Percentiles rank a stretch among this genome's conserved stretches.
Conservation (phyloP, 208 protist genomes). For the Zelonia costaricensis region DNA sequence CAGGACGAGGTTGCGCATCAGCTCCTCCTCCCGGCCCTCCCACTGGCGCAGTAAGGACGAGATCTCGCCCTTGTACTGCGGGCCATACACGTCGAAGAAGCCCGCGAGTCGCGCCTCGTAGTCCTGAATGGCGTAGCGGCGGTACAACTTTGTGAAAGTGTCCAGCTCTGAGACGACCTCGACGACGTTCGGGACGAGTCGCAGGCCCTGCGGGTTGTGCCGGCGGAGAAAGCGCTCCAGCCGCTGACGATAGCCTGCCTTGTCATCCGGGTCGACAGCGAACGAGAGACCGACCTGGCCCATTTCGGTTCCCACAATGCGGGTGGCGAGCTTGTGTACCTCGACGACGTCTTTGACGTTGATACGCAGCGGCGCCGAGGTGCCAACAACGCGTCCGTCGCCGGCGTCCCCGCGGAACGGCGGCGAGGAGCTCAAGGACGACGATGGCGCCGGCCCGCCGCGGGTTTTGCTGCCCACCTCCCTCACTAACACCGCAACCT, state of each 20-base stretch:
- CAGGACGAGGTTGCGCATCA: slow-evolving; percentile 75
- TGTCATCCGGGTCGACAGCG: slow-evolving; percentile 58
- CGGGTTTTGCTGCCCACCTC: slow-evolving; percentile 22
- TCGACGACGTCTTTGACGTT: slow-evolving; percentile 56
- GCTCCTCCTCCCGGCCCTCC: slow-evolving; percentile 72
- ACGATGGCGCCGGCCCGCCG: no score
- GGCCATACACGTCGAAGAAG: slow-evolving; percentile 75
- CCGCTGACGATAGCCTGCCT: slow-evolving; percentile 42
- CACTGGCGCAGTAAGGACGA: slow-evolving; percentile 60
- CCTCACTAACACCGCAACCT: slow-evolving; percentile 56
- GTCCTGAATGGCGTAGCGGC: slow-evolving; percentile 64
- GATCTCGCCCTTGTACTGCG: slow-evolving; percentile 41
- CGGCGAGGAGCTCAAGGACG: slow-evolving; percentile 11
- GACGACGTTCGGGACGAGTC: slow-evolving; percentile 61
- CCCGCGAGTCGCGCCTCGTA: slow-evolving; percentile 53
- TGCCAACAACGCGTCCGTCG: slow-evolving; percentile 37
- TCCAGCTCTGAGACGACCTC: slow-evolving; percentile 62
- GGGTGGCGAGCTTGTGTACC: slow-evolving; percentile 63
- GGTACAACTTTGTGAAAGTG: slow-evolving; percentile 80
- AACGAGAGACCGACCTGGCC: slow-evolving; percentile 78
- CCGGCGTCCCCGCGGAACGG: slow-evolving; percentile 8
- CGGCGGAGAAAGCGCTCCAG: slow-evolving; percentile 54
- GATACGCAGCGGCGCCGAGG: slow-evolving; percentile 36
- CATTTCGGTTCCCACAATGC: slow-evolving; percentile 65
- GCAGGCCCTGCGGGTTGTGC: slow-evolving; percentile 69